Evolutionary conservation across 2,329 filamentous ascomycete species (phyloP).

Genomic region (Aurifilum marmelostoma): DNA sequence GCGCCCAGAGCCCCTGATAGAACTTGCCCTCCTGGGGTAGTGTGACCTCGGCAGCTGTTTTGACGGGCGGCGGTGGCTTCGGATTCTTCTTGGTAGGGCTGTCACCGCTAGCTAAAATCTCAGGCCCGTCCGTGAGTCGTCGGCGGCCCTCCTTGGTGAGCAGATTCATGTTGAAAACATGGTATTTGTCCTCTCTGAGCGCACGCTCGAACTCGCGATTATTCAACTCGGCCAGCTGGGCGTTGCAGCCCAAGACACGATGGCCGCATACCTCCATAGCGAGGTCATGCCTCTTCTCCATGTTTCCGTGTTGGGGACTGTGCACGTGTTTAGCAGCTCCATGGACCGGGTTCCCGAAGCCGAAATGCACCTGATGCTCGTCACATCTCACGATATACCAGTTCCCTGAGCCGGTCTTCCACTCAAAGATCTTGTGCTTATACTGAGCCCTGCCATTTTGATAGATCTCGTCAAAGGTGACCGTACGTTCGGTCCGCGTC

Average conservation of each 20-base stretch:
- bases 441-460: constrained; percentile 38
- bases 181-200: constrained; percentile 38
- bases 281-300: constrained; percentile 35
- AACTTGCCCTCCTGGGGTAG: constrained; percentile 39
- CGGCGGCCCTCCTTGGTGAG: constrained; percentile 27
- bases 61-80: constrained; percentile 4
- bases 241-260: constrained; percentile 40
- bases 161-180: constrained; percentile 27
- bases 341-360: constrained; percentile 36
- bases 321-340: constrained; percentile 46
- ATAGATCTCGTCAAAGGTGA: constrained; percentile 43
- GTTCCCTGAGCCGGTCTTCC: constrained; percentile 32
- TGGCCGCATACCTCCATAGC: constrained; percentile 42
- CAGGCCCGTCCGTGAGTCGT: constrained; percentile 23
- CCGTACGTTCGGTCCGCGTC: constrained; percentile 29
- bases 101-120: constrained; percentile 10
- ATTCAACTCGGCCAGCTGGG: constrained; percentile 37
- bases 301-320: constrained; percentile 37
- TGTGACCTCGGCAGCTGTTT: constrained; percentile 29
- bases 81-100: constrained; percentile 1
- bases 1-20: constrained; percentile 39
- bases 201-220: constrained; percentile 39
- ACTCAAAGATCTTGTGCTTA: constrained; percentile 42
- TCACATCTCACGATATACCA: constrained; percentile 47
- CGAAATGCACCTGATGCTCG: constrained; percentile 44